A percentile compares a stretch with the other conserved stretches of the same genome.
Conservation (phyloP, 257 asterid genomes). For the Solanum arcanum region DNA sequence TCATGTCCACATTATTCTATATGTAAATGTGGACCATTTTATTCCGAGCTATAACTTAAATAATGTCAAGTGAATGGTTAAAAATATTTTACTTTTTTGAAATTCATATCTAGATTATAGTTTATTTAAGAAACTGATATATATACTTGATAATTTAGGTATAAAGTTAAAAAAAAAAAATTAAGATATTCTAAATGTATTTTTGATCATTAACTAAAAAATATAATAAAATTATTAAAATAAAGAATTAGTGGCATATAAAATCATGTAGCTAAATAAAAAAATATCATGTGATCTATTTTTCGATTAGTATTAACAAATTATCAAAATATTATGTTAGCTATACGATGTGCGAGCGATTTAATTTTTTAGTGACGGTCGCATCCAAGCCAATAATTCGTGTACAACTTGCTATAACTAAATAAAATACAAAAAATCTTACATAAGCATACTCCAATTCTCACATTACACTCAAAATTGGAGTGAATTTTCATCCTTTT, state of each 20-base stretch:
- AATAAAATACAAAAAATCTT: neutral
- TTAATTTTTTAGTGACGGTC: neutral
- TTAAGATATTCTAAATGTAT: too few species aligned
- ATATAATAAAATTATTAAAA: too few species aligned
- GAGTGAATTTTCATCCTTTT: neutral
- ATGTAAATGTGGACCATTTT: too few species aligned
- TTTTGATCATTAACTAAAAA: too few species aligned
- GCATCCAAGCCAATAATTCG: neutral
- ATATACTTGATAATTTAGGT: too few species aligned
- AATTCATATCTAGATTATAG: too few species aligned
- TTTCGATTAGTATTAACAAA: neutral
- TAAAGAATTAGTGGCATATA: neutral
- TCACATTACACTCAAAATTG: neutral
- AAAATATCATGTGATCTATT: neutral
- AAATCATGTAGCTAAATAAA: neutral
- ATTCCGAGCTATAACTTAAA: too few species aligned
- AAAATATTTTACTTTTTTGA: too few species aligned
- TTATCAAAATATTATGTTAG: neutral
- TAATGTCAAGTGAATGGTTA: too few species aligned
- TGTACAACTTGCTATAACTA: neutral
- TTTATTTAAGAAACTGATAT: too few species aligned
- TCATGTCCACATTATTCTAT: too few species aligned
- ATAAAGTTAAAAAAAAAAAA: too few species aligned
- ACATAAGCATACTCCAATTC: neutral
- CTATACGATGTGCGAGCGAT: neutral